Base-by-base conservation (phyloP, 2,329 filamentous ascomycete species). In the Epichloe brachyelytri region DNA sequence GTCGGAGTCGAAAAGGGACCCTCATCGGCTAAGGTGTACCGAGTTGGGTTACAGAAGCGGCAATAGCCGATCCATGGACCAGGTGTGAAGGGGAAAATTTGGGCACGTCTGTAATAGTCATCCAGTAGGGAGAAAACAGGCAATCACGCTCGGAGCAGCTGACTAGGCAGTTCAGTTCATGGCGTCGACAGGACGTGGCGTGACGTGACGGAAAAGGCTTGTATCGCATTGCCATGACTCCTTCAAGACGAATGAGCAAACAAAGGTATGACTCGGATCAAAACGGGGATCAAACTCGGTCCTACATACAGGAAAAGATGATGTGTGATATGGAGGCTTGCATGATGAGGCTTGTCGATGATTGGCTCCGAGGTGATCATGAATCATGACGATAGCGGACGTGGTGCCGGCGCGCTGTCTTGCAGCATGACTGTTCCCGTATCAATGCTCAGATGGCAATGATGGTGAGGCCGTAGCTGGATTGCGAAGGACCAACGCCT, bases 291-390 rank as follows among this genome's bases (percentile, higher is more conserved):
- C 6, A 14, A 34, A 11, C 8, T 20, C 14, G 19, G 50, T 11
- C 39, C 39, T 48, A 48, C 37, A 8, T 26, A 10, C 26, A 30
- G 26, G 41, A 37, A 39, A 51, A 37, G 39, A 10, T 38, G 19
- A 43, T 48, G 48, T 17, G 48, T 22, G n/a, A 34, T 19, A 41
- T 30, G 38, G 48, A 38, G 38, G 43, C 43, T 40, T 47, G 51
- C 47, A 50, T 43, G n/a, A 43, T 19, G 19, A 50, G 30, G 47
- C 7, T 26, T 26, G 19, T 30, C 19, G 5, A 43, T 48, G 47
- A 50, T 50, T 53, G 51, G 51, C 30, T 34, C 22, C 44, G 43
- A 33, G 30, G 30, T 7, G 33, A 43, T 43, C 30, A 50, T 50
- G 51, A 38, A n/a, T 46, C 46, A 50, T 50, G 51, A 38, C 37